Evolutionary conservation across 176 grass and related monocot species (phyloP).

Genomic region (Ampelocalamus luodianensis): DNA sequence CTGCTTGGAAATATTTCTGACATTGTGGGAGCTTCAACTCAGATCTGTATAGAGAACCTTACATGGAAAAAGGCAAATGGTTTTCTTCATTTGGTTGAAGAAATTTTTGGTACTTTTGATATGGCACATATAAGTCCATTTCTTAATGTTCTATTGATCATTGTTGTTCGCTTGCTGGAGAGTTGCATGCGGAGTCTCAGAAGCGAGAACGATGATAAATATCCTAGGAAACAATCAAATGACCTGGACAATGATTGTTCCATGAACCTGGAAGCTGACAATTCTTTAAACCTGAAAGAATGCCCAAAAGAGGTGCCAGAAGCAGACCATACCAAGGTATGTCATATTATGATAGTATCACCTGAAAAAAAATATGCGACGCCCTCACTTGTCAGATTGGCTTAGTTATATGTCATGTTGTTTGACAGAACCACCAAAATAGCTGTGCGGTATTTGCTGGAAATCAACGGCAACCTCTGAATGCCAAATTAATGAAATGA

Average conservation of each 20-base stretch:
- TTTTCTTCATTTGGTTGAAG: constrained; percentile 87
- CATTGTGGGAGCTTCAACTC: constrained; percentile 54
- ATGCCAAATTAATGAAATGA: constrained; percentile 23
- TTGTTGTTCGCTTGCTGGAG: constrained; percentile 79
- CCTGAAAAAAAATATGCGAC: constrained; percentile 7
- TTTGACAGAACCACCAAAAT: constrained; percentile 11
- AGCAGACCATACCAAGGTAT: constrained; percentile 47
- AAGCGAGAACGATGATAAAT: constrained; percentile 22
- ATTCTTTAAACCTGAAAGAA: constrained; percentile 43
- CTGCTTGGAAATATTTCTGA: constrained; percentile 49
- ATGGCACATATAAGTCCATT: constrained; percentile 66
- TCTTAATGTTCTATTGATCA: constrained; percentile 73
- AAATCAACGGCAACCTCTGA: not conserved
- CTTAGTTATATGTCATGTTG: constrained; percentile 31
- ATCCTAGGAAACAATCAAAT: constrained; percentile 50
- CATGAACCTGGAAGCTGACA: constrained; percentile 33
- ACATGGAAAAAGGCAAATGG: constrained; percentile 83
- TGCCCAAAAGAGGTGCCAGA: constrained; percentile 23
- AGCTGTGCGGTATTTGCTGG: not conserved
- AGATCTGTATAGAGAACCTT: constrained; percentile 58
- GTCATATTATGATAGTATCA: constrained; percentile 25
- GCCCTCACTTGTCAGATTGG: constrained; percentile 10
- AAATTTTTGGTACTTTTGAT: constrained; percentile 82
- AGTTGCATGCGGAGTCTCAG: constrained; percentile 63
- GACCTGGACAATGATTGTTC: constrained; percentile 9